Percentiles rank a stretch among this genome's conserved stretches.
phyloP scores from a whole-genome alignment of 2,329 filamentous ascomycete genomes.

The Aspergillus tamarii region DNA sequence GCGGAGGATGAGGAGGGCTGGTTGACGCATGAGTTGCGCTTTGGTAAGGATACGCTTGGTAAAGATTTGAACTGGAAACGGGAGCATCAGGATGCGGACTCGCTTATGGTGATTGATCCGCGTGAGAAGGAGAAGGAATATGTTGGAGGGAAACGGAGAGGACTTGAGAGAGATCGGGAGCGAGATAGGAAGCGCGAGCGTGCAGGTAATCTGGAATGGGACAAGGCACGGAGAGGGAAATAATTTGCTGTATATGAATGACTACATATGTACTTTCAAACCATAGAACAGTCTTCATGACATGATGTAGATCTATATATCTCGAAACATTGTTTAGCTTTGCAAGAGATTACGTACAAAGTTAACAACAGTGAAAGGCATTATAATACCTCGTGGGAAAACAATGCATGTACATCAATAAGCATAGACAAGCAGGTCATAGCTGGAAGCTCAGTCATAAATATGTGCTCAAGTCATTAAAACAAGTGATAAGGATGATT shows the following conservation, averaged over 20 bases:
- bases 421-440: neutral
- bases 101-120: constrained; percentile 88
- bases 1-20: constrained; percentile 65
- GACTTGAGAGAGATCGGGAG: constrained; percentile 46
- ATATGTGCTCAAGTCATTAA: constrained; percentile 8
- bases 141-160: constrained; percentile 63
- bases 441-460: constrained; percentile 3
- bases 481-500: neutral
- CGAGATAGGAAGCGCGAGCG: constrained; percentile 41
- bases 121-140: constrained; percentile 77
- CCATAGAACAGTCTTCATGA: neutral
- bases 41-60: constrained; percentile 85
- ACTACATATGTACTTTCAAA: neutral
- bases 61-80: constrained; percentile 89
- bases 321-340: neutral
- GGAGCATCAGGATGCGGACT: constrained; percentile 74
- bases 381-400: neutral
- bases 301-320: constrained; percentile 1
- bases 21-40: constrained; percentile 84
- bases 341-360: neutral
- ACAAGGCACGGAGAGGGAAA: constrained; percentile 20
- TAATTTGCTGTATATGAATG: neutral
- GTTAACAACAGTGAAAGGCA: neutral
- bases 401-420: constrained; percentile 1
- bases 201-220: constrained; percentile 42